A percentile compares a stretch with the other conserved stretches of the same genome.
Conservation (phyloP, 768 basidiomycete species). For the Lentinus brumalis region DNA sequence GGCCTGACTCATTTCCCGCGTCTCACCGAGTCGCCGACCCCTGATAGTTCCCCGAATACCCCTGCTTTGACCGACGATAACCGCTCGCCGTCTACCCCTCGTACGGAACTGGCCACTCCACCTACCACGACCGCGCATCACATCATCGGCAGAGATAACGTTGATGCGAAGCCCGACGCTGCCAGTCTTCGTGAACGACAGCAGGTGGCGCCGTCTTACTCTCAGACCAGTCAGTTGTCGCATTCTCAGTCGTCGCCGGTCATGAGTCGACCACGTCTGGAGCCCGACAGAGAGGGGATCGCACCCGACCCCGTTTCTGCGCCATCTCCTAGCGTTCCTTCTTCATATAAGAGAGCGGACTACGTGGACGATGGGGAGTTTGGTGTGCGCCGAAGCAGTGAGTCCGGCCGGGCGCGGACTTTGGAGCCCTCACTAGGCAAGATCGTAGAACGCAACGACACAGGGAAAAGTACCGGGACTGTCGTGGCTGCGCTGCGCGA, state of each 20-base stretch:
- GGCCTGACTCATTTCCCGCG: conserved; percentile 17
- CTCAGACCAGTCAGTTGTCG: neutral
- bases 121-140: neutral
- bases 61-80: conserved; percentile 5
- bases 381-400: conserved; percentile 26
- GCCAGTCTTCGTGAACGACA: neutral
- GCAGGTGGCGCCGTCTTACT: neutral
- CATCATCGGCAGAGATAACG: neutral
- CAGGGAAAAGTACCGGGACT: conserved; percentile 54
- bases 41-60: neutral
- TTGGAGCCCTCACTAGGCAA: conserved; percentile 12
- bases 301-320: neutral
- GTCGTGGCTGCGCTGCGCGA: conserved; percentile 71
- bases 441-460: conserved; percentile 51
- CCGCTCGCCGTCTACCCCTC: conserved; percentile 8
- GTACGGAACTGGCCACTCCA: conserved; percentile 2
- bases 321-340: neutral
- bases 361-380: conserved; percentile 30
- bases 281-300: neutral
- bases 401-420: conserved; percentile 26
- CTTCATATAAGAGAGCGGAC: conserved; percentile 16
- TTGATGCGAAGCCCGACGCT: neutral
- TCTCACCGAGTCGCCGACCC: conserved; percentile 15
- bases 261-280: neutral
- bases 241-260: neutral